Evolutionary conservation across 805 yeast genomes (phyloP), one percentile per base, ranked within the genome.

Genomic region (Vanderwaltozyma yarrowii): DNA sequence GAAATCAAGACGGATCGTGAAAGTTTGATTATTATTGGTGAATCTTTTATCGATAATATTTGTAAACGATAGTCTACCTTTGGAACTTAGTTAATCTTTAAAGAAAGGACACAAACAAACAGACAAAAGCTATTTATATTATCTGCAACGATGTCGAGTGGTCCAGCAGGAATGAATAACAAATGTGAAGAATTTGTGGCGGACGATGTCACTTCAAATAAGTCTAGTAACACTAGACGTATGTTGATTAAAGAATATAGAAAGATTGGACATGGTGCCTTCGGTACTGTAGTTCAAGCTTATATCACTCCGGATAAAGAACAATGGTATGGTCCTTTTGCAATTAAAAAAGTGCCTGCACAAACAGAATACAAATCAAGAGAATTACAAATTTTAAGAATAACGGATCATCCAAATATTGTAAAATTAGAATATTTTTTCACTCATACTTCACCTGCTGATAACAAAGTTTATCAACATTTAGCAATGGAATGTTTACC

Each of bases 401-500:
- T 76, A 23, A 81, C 87, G 9, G 71, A 75, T 47, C 94, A 83
- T 60, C 94, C 94, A 27, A 83, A 83, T 55, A 77, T 83, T 35
- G 84, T 83, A 27, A 66, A 71, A 28, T 66, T 83, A 49, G 73
- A 77, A 47, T 82, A 68, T 54, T 83, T 76, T 56, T 83, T 79
- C 61, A 82, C 81, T 45, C 79, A 78, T 54, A 70, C 73, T 31
- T 72, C 78, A 43, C 69, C 74, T 8, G 63, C 65, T 37, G 89
- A 81, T 55, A 73, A 73, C 45, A 74, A 76, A 50, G 56, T 82
- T 20, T 83, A 80, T 56, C 89, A 80, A 55, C 84, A 82, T 64
- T 65, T 83, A 50, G 92, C 85, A 23, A 83, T 83, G 94, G 94
- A 83, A 60, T 80, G 88, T 48, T 65, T 83, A 39, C 92, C 92